These are phyloP conservation scores for Populus deltoides DNA, from an alignment of 345 rosid genomes.

Conservation along the genomic window DNA sequence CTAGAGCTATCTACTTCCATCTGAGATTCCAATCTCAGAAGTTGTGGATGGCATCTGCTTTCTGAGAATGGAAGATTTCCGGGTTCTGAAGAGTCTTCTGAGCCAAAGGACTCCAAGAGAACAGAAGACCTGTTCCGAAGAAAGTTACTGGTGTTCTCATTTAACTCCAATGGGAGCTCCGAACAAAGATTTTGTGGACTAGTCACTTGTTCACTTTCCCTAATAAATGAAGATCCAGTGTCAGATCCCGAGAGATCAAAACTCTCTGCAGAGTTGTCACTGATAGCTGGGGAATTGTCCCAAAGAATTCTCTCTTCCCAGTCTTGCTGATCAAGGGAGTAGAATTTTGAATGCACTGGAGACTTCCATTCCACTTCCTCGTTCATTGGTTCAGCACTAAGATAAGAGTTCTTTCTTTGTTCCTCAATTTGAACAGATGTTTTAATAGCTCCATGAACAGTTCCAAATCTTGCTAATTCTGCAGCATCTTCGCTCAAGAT, in stretches of 20 bases:
- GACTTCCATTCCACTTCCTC: slow-evolving; percentile 53
- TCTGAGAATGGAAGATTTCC: slow-evolving; percentile 23
- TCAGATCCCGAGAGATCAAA: slow-evolving; percentile 43
- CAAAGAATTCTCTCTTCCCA: slow-evolving; percentile 88
- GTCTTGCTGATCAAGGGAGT: slow-evolving; percentile 83
- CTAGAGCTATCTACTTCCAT: slow-evolving; percentile 34
- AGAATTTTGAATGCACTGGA: slow-evolving; percentile 42
- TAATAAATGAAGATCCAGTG: slow-evolving; percentile 26
- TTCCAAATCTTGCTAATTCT: slow-evolving; percentile 40
- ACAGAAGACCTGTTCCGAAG: slow-evolving; percentile 35
- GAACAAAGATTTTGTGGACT: slow-evolving; percentile 24
- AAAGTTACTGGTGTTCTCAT: slow-evolving; percentile 36
- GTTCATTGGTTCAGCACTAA: slow-evolving; percentile 67
- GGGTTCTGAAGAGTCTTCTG: slow-evolving; percentile 31
- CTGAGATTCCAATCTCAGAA: slow-evolving; percentile 72
- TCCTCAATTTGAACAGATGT: slow-evolving; percentile 35
- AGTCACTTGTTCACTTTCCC: slow-evolving; percentile 32
- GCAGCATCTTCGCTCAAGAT: slow-evolving; percentile 30
- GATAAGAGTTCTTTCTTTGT: slow-evolving; percentile 40
- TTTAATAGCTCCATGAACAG: slow-evolving; percentile 26
- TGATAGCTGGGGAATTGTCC: slow-evolving; percentile 59
- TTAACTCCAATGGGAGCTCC: slow-evolving; percentile 23
- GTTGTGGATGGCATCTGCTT: slow-evolving; percentile 72
- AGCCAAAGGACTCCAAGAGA: slow-evolving; percentile 54
- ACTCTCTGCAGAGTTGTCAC: slow-evolving; percentile 42